These are phyloP conservation scores for Polytrichum commune DNA, from an alignment of 225 moss, liverwort and hornwort genomes.

Conservation along the genomic window DNA sequence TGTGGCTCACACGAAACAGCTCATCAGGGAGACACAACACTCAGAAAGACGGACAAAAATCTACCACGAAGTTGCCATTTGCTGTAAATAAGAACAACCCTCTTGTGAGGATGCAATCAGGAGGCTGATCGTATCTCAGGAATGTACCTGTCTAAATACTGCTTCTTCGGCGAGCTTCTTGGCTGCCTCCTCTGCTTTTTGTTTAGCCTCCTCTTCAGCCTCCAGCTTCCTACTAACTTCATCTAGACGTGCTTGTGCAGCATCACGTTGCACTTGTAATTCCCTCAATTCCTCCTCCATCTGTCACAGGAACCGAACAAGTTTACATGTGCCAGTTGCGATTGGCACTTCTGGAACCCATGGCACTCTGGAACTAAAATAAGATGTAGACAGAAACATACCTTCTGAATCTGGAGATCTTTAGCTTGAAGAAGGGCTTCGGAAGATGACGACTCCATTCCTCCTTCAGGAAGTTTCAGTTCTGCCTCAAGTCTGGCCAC, in stretches of 20 bases:
- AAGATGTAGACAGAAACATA: neutral
- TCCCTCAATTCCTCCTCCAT: conserved; percentile 62
- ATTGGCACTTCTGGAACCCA: no score
- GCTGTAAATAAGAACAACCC: no score
- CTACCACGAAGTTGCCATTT: no score
- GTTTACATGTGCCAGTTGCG: neutral
- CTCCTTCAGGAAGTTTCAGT: conserved; percentile 35
- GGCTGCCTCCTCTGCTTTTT: conserved; percentile 28
- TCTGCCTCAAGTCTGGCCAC: conserved; percentile 66
- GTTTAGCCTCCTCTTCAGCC: conserved; percentile 39
- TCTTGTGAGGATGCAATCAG: no score
- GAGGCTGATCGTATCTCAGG: no score
- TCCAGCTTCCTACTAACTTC: conserved; percentile 53
- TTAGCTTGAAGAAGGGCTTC: conserved; percentile 56
- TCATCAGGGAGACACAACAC: no score
- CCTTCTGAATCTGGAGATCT: conserved; percentile 61
- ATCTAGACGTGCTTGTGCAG: conserved; percentile 50
- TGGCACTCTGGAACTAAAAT: no score
- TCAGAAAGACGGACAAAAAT: no score
- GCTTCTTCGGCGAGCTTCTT: conserved; percentile 9
- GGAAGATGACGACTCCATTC: conserved; percentile 31
- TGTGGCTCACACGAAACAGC: neutral
- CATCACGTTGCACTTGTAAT: conserved; percentile 50
- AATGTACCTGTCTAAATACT: conserved; percentile 2
- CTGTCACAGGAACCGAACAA: conserved; percentile 7